Percentiles rank a stretch among this genome's conserved stretches.
phyloP scores from a whole-genome alignment of 1,284 basidiomycete genomes.

The Singerocomus rubriflavus region DNA sequence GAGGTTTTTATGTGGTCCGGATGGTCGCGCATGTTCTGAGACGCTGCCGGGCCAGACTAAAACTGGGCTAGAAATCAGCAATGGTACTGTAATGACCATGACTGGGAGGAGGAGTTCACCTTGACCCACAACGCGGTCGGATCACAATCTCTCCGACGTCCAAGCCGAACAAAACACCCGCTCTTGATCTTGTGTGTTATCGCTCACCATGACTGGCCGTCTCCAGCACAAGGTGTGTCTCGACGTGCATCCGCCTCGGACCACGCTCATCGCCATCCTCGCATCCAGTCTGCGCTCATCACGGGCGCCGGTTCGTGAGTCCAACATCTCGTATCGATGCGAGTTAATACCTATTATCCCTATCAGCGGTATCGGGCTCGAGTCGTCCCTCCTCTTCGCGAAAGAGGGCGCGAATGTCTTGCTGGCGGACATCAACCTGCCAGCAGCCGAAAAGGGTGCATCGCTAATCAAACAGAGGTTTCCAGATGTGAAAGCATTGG shows the following conservation, averaged over 20 bases:
- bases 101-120: neutral
- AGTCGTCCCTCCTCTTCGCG: constrained; percentile 90
- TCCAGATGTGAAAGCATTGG: constrained; percentile 70
- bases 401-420: constrained; percentile 87
- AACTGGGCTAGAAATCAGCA: constrained; percentile 13
- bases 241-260: neutral
- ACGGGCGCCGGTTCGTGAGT: constrained; percentile 85
- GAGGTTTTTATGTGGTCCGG: constrained; percentile 25
- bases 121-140: neutral
- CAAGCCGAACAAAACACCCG: constrained; percentile 6
- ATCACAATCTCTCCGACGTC: neutral
- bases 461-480: constrained; percentile 63
- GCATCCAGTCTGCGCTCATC: constrained; percentile 64
- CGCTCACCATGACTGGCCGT: constrained; percentile 56
- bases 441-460: constrained; percentile 70
- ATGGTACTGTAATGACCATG: constrained; percentile 4
- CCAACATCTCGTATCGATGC: neutral
- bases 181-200: neutral
- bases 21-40: constrained; percentile 8
- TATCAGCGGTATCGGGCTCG: constrained; percentile 86
- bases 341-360: constrained; percentile 9
- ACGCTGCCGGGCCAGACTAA: constrained; percentile 17
- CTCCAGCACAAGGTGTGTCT: constrained; percentile 62
- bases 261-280: constrained; percentile 3
- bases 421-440: constrained; percentile 83